These are phyloP conservation scores for Vicia sativa DNA, from an alignment of 306 rosid genomes.

Conservation along the genomic window DNA sequence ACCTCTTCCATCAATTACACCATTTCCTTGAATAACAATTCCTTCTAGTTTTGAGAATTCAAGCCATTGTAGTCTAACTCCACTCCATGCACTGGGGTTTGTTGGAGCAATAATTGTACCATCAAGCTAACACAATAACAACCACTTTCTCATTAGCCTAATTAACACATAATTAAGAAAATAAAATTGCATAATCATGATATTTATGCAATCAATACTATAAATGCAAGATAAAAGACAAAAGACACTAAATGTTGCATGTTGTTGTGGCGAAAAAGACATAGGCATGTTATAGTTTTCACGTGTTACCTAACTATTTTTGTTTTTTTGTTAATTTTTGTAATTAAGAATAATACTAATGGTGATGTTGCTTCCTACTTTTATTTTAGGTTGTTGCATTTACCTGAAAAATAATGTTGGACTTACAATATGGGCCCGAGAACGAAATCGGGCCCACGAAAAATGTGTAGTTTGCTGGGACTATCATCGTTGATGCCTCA, in stretches of 20 bases:
- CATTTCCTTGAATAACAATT: conserved; percentile 82
- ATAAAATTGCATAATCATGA: background rate
- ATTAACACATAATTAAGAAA: background rate
- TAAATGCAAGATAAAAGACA: conserved; percentile 16
- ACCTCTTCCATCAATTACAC: conserved; percentile 88
- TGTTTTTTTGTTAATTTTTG: background rate
- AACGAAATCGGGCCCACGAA: conserved; percentile 89
- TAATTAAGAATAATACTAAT: background rate
- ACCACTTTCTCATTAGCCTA: conserved; percentile 9
- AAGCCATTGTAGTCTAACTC: conserved; percentile 79
- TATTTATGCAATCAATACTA: too few relatives aligned
- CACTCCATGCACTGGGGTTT: conserved; percentile 72
- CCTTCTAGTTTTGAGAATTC: conserved; percentile 77
- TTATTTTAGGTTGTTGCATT: conserved; percentile 8
- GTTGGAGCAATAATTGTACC: conserved; percentile 93
- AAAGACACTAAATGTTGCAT: conserved; percentile 10
- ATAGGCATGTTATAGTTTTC: conserved; percentile 15
- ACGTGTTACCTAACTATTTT: conserved; percentile 26
- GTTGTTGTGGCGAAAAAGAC: conserved; percentile 33
- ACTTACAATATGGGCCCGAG: conserved; percentile 89
- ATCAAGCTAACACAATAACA: conserved; percentile 60
- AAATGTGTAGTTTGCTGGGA: conserved; percentile 65
- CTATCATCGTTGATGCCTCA: conserved; percentile 69
- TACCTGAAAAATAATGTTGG: conserved; percentile 89
- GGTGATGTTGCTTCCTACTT: background rate